Evolutionary conservation across 768 basidiomycete genomes (phyloP).

Genomic region (Calocybe indica): DNA sequence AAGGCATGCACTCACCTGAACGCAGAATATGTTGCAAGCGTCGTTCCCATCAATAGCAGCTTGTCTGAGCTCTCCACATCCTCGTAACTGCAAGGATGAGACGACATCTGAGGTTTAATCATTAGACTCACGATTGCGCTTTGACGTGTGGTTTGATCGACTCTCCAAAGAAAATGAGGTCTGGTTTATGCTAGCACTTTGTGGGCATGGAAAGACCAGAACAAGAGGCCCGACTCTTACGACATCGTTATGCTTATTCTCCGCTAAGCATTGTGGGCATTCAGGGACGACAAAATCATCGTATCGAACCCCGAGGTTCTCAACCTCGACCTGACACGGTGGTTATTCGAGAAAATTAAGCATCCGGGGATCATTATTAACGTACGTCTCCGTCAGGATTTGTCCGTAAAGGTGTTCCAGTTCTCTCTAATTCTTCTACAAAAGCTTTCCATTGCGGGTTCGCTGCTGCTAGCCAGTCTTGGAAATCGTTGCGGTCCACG

Average conservation of each 20-base stretch:
- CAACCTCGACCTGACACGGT: constrained; percentile 64
- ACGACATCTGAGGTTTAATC: background rate
- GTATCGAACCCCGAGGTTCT: constrained; percentile 64
- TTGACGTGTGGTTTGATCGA: constrained; percentile 64
- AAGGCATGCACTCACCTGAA: constrained; percentile 49
- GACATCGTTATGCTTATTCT: constrained; percentile 52
- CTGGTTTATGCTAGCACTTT: constrained; percentile 63
- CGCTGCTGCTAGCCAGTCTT: constrained; percentile 59
- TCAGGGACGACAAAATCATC: constrained; percentile 74
- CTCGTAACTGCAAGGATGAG: constrained; percentile 35
- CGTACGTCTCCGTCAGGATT: constrained; percentile 92
- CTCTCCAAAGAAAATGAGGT: constrained; percentile 87
- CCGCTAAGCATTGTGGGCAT: constrained; percentile 61
- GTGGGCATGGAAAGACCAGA: too few relatives aligned
- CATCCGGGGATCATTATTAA: constrained; percentile 9
- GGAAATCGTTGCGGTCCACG: constrained; percentile 64
- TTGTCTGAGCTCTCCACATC: constrained; percentile 57
- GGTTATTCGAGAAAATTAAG: background rate
- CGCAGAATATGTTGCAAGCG: constrained; percentile 90
- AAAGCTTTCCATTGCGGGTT: constrained; percentile 81
- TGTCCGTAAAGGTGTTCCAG: constrained; percentile 59
- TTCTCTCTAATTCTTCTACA: constrained; percentile 55
- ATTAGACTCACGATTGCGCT: constrained; percentile 58
- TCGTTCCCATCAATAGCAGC: constrained; percentile 82
- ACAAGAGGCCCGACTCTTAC: constrained; percentile 30